phyloP scores from a whole-genome alignment of 169 alveolate genomes.

The Plasmodium gaboni region DNA sequence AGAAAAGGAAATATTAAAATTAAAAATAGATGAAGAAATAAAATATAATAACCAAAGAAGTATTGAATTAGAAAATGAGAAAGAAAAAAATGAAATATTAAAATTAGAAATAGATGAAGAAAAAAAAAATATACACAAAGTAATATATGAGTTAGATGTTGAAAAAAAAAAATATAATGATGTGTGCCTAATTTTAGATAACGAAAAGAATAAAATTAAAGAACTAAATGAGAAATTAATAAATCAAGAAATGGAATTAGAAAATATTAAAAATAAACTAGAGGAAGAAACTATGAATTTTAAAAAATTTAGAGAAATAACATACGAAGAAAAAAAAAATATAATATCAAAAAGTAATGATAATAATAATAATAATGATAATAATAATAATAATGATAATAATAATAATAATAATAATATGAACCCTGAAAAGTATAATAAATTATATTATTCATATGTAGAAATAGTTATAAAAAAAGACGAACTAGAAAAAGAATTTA shows the following conservation, averaged over 20 bases:
- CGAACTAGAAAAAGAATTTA: conserved; percentile 21
- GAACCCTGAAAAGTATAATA: conserved; percentile 5
- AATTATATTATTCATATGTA: conserved; percentile 23
- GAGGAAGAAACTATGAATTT: not conserved
- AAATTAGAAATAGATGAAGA: not conserved
- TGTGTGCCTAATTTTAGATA: no score
- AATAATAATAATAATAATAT: not conserved
- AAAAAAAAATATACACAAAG: not conserved
- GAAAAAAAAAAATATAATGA: not conserved
- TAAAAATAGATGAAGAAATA: not conserved
- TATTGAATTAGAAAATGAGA: conserved; percentile 1
- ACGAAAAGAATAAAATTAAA: not conserved
- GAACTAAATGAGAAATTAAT: conserved; percentile 2
- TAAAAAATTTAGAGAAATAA: no score
- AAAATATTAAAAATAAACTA: not conserved
- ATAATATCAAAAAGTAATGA: not conserved
- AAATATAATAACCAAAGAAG: not conserved
- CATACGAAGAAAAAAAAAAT: not conserved
- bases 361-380: not conserved
- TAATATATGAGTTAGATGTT: not conserved
- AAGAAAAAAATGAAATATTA: not conserved
- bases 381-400: no score
- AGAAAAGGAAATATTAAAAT: not conserved
- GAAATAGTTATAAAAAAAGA: conserved; percentile 38
- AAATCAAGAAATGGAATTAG: not conserved